These are phyloP conservation scores for Pestalotiopsis sp. DNA, from an alignment of 2,329 filamentous ascomycete genomes.

Conservation along the genomic window DNA sequence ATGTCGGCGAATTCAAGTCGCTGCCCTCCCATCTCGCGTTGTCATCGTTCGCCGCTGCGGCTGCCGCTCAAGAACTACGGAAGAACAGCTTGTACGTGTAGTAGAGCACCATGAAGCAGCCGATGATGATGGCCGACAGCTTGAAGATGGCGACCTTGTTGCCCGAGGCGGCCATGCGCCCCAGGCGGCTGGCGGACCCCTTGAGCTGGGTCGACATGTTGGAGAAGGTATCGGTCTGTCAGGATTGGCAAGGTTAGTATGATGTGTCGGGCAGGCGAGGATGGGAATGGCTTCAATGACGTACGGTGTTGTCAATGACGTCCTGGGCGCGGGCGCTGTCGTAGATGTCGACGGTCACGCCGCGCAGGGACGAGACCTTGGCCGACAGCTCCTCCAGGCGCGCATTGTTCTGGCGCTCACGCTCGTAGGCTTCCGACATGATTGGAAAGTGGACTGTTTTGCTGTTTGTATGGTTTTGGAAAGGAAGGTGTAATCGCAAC, in stretches of 20 bases:
- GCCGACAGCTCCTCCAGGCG: conserved; percentile 87
- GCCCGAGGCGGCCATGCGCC: conserved; percentile 87
- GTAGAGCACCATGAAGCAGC: conserved; percentile 72
- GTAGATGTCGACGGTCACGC: conserved; percentile 97
- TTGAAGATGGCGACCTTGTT: conserved; percentile 93
- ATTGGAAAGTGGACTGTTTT: conserved; percentile 19
- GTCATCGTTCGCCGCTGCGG: too few relatives aligned
- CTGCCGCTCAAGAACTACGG: conserved; percentile 30
- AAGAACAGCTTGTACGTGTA: conserved; percentile 70
- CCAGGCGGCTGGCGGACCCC: conserved; percentile 79
- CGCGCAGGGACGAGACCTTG: conserved; percentile 90
- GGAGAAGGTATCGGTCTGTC: conserved; percentile 85
- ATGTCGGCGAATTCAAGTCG: neutral
- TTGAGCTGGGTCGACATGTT: conserved; percentile 82
- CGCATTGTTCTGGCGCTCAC: conserved; percentile 89
- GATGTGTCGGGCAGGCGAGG: neutral
- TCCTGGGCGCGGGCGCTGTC: conserved; percentile 89
- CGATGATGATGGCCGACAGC: conserved; percentile 81
- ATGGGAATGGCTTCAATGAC: conserved; percentile 29
- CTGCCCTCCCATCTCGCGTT: neutral
- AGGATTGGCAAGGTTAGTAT: neutral
- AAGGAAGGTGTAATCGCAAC: neutral
- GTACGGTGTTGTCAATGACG: conserved; percentile 84
- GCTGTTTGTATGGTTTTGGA: neutral
- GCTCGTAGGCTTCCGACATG: conserved; percentile 80